Conservation (phyloP, 441 rosid species). For the Raphanus hybrid region DNA sequence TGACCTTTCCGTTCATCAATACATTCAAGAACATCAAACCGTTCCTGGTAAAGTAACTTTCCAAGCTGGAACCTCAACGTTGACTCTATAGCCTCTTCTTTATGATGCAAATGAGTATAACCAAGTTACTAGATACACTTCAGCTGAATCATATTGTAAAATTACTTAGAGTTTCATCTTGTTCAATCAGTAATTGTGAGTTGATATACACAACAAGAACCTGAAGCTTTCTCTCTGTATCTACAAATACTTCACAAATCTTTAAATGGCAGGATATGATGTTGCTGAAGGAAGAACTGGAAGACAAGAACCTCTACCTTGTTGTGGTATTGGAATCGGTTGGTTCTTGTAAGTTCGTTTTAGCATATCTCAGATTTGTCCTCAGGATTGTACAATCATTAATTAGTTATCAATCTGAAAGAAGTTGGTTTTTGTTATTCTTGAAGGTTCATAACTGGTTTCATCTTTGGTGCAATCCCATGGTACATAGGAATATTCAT, state of each 20-base stretch:
- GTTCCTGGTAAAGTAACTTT: slow-evolving; percentile 35
- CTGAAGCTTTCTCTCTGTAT: background rate
- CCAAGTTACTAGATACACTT: background rate
- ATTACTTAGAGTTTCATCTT: too few species aligned
- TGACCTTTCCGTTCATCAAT: slow-evolving; percentile 24
- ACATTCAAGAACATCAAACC: slow-evolving; percentile 40
- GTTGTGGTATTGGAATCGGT: slow-evolving; percentile 42
- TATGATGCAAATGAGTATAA: background rate
- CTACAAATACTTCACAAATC: too few species aligned
- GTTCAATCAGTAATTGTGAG: too few species aligned
- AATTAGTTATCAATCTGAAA: background rate
- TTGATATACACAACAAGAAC: background rate
- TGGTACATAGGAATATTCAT: slow-evolving; percentile 72
- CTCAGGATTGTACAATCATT: background rate
- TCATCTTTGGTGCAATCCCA: slow-evolving; percentile 77
- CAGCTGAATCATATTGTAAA: background rate
- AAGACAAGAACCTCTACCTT: slow-evolving; percentile 29
- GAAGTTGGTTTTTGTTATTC: background rate
- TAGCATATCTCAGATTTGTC: background rate
- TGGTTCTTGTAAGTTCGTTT: slow-evolving; percentile 40
- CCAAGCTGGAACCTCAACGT: background rate
- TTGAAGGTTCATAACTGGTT: slow-evolving; percentile 82
- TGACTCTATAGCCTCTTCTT: background rate
- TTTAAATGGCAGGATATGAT: slow-evolving; percentile 18
- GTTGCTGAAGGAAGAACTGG: slow-evolving; percentile 17